Conservation (phyloP, 352 stramenopile genomes). For the Phytopythium ostracodes region DNA sequence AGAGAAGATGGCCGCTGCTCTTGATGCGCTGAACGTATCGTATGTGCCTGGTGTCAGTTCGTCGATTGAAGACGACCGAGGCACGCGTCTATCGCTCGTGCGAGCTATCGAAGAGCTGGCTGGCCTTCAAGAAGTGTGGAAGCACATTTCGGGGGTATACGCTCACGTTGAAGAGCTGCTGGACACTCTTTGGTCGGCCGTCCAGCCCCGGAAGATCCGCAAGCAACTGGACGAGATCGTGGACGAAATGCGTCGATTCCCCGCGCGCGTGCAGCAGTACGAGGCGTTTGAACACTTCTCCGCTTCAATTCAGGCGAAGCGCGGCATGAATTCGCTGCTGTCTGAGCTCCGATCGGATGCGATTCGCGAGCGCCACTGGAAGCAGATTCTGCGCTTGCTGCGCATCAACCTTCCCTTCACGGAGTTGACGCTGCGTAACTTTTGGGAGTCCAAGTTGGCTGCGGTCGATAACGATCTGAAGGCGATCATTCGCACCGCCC, state of each 20-base stretch:
- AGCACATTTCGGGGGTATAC: slow-evolving; percentile 90
- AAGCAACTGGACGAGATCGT: slow-evolving; percentile 97
- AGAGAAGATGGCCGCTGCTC: slow-evolving; percentile 93
- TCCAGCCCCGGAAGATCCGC: slow-evolving; percentile 94
- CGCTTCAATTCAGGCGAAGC: slow-evolving; percentile 92
- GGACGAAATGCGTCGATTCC: slow-evolving; percentile 94
- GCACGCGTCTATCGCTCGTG: slow-evolving; percentile 60
- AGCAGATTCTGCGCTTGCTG: slow-evolving; percentile 94
- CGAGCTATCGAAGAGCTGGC: slow-evolving; percentile 89
- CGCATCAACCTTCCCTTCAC: slow-evolving; percentile 91
- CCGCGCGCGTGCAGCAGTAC: slow-evolving; percentile 97
- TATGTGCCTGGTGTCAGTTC: slow-evolving; percentile 39
- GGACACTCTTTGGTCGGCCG: slow-evolving; percentile 92
- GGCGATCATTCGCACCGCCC: slow-evolving; percentile 96
- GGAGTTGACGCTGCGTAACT: slow-evolving; percentile 94
- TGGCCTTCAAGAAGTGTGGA: slow-evolving; percentile 98
- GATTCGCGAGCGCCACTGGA: slow-evolving; percentile 99
- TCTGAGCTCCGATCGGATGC: slow-evolving; percentile 98
- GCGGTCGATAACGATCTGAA: slow-evolving; percentile 93
- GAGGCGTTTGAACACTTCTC: slow-evolving; percentile 95
- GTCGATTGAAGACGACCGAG: slow-evolving; percentile 73
- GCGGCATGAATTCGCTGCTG: slow-evolving; percentile 92
- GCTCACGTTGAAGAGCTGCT: slow-evolving; percentile 89
- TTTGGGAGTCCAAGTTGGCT: slow-evolving; percentile 96
- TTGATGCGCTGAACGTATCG: slow-evolving; percentile 94